Conservation (phyloP, 106 monocot species). For the Iris macrosiphon region DNA sequence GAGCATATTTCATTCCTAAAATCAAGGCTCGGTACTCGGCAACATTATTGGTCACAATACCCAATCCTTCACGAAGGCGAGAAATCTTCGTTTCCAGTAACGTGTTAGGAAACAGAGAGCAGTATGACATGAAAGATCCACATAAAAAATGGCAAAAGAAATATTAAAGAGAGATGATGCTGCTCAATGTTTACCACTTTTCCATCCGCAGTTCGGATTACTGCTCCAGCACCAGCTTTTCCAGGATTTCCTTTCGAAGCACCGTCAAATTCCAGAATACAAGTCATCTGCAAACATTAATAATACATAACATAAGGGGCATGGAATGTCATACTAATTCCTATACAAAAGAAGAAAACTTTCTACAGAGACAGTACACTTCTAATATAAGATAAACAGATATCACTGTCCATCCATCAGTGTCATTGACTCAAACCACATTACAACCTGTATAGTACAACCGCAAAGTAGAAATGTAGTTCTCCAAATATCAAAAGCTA, state of each 20-base stretch:
- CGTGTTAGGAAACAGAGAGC: background rate
- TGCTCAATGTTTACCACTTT: background rate
- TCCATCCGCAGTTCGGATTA: slow-evolving; percentile 3
- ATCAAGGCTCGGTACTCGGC: slow-evolving; percentile 70
- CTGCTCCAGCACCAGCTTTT: slow-evolving; percentile 9
- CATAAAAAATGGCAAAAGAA: background rate
- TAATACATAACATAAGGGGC: too few relatives aligned
- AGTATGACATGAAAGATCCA: background rate
- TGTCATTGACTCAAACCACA: too few relatives aligned
- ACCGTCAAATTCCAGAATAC: slow-evolving; percentile 9
- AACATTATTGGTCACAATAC: slow-evolving; percentile 55
- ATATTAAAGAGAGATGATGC: too few relatives aligned
- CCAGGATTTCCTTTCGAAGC: slow-evolving; percentile 15
- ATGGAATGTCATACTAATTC: too few relatives aligned
- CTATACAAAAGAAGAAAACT: too few relatives aligned
- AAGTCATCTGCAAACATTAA: background rate
- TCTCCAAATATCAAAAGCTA: too few relatives aligned
- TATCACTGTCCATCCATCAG: too few relatives aligned
- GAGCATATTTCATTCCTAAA: slow-evolving; percentile 52
- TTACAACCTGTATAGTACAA: too few relatives aligned
- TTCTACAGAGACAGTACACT: too few relatives aligned
- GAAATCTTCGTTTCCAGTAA: slow-evolving; percentile 29
- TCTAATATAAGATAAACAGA: too few relatives aligned
- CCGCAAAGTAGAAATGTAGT: too few relatives aligned
- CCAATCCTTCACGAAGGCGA: slow-evolving; percentile 59